phyloP scores from a whole-genome alignment of 306 rosid species.

The Senna tora region DNA sequence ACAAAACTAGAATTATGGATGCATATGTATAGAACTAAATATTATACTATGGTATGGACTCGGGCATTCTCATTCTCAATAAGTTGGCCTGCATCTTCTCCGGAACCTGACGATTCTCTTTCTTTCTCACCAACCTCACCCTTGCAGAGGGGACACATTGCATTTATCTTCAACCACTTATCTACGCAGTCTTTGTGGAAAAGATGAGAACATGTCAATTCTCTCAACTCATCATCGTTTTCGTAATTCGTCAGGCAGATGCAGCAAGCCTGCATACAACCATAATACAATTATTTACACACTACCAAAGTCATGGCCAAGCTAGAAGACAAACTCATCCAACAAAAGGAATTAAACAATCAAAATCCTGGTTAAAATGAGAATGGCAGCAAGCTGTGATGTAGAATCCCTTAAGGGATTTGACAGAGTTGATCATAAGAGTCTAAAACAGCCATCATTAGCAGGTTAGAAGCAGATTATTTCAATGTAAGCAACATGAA shows the following conservation, averaged over 20 bases:
- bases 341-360: neutral
- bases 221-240: slow-evolving; percentile 67
- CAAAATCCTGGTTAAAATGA: neutral
- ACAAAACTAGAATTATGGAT: slow-evolving; percentile 2
- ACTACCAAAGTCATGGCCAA: slow-evolving; percentile 4
- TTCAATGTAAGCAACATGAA: neutral
- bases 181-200: slow-evolving; percentile 77
- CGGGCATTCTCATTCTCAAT: slow-evolving; percentile 24
- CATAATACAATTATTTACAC: neutral
- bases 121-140: slow-evolving; percentile 50
- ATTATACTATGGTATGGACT: slow-evolving; percentile 18
- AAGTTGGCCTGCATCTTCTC: slow-evolving; percentile 39
- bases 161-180: slow-evolving; percentile 77
- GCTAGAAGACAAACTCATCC: neutral
- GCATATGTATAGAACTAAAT: neutral
- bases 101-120: slow-evolving; percentile 34
- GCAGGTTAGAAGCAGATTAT: neutral
- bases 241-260: slow-evolving; percentile 69
- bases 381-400: slow-evolving; percentile 18
- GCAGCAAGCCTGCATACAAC: slow-evolving; percentile 65
- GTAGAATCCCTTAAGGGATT: neutral
- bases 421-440: neutral
- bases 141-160: slow-evolving; percentile 76
- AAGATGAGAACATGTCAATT: slow-evolving; percentile 69
- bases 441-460: slow-evolving; percentile 1